phyloP scores from a whole-genome alignment of 2,329 filamentous ascomycete species.

The Clarireedia homoeocarpa region DNA sequence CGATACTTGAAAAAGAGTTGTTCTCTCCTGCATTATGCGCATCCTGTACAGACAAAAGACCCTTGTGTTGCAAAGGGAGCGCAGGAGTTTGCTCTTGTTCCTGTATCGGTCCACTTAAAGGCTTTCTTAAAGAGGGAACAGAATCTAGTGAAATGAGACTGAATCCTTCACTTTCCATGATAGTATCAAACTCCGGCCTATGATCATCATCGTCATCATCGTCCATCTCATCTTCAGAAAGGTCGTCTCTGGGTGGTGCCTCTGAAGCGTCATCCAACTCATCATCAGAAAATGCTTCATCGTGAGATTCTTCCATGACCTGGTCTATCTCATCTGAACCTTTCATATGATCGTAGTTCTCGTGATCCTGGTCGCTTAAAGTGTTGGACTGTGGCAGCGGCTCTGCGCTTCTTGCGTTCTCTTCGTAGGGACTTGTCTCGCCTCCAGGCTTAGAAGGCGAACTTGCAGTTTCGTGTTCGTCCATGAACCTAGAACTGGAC shows the following conservation, averaged over 20 bases:
- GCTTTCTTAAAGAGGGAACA: conserved; percentile 40
- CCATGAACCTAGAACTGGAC: conserved; percentile 23
- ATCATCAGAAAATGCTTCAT: neutral
- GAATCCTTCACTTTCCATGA: conserved; percentile 49
- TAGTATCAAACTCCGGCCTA: conserved; percentile 42
- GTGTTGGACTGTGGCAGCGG: neutral
- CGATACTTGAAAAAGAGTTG: conserved; percentile 24
- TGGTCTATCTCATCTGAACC: neutral
- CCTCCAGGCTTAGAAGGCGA: neutral
- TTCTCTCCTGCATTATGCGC: conserved; percentile 4
- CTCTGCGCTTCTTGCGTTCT: neutral
- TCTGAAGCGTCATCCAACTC: conserved; percentile 1
- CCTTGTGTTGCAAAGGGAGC: conserved; percentile 11
- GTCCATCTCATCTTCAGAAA: conserved; percentile 20
- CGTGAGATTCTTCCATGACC: neutral
- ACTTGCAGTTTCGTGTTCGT: conserved; percentile 6
- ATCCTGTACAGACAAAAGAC: conserved; percentile 11
- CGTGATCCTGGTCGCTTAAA: neutral
- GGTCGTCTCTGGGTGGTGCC: conserved; percentile 2
- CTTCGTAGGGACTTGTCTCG: neutral
- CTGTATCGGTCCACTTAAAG: conserved; percentile 30
- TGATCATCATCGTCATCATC: conserved; percentile 31
- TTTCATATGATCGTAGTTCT: neutral
- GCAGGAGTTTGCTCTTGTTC: conserved; percentile 12
- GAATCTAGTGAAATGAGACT: conserved; percentile 49